phyloP scores from a whole-genome alignment of 2,329 filamentous ascomycete genomes.

The Madurella fahalii region DNA sequence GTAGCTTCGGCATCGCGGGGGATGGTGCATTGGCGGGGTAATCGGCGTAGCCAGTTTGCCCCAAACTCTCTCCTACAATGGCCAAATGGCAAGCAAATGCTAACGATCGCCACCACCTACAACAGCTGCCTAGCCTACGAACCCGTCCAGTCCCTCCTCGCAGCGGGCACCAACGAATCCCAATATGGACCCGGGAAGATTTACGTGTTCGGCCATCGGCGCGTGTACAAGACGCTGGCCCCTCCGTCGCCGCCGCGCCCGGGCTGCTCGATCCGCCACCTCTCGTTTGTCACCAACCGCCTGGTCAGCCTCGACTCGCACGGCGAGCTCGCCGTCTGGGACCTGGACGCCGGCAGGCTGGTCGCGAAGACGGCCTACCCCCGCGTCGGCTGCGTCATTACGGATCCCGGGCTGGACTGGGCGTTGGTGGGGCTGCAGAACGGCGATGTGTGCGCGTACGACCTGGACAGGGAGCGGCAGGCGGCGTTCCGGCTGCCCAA shows the following conservation, averaged over 20 bases:
- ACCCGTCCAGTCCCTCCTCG: conserved; percentile 87
- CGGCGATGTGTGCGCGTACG: conserved; percentile 87
- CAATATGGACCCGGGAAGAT: conserved; percentile 83
- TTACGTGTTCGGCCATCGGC: conserved; percentile 78
- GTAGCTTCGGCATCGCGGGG: conserved; percentile 16
- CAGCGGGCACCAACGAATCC: conserved; percentile 84
- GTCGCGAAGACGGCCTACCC: conserved; percentile 70
- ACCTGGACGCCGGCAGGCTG: conserved; percentile 65
- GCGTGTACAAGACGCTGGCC: conserved; percentile 71
- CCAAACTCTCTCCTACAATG: conserved; percentile 6
- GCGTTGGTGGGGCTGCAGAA: conserved; percentile 77
- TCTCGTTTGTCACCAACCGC: conserved; percentile 84
- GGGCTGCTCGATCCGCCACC: conserved; percentile 58
- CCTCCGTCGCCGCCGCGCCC: conserved; percentile 53
- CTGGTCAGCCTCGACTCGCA: conserved; percentile 80
- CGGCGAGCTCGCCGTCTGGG: conserved; percentile 82
- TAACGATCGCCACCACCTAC: conserved; percentile 23
- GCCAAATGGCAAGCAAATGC: conserved; percentile 9
- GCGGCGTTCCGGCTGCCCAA: conserved; percentile 75
- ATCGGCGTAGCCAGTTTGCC: background rate
- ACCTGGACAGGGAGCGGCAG: conserved; percentile 75
- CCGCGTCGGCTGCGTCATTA: conserved; percentile 69
- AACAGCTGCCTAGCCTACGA: conserved; percentile 82
- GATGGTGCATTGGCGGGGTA: background rate
- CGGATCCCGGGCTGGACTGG: conserved; percentile 91